Evolutionary conservation across 306 rosid genomes (phyloP).

Genomic region (Pachyrhizus erosus): DNA sequence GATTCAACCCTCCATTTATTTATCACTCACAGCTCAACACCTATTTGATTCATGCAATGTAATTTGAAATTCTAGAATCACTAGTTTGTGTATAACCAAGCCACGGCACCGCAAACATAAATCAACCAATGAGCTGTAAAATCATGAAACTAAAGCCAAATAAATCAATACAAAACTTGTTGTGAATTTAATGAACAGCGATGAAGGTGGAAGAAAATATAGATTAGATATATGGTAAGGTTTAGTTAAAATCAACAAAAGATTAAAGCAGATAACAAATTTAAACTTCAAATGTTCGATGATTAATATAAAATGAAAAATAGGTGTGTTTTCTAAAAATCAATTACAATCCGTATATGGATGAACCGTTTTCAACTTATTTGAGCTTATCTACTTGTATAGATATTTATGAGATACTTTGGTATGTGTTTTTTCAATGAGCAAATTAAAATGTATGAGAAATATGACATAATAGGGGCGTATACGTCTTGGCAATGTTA

Average conservation of each 20-base stretch:
- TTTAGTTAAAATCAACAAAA: not conserved
- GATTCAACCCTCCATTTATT: not conserved
- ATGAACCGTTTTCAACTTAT: not conserved
- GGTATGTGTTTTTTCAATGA: too few species aligned
- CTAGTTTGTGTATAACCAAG: conserved; percentile 1
- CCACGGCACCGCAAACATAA: conserved; percentile 20
- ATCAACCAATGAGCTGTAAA: not conserved
- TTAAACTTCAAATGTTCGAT: not conserved
- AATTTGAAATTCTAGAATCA: conserved; percentile 2
- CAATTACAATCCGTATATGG: too few species aligned
- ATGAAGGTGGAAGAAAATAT: not conserved
- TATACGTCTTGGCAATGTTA: too few species aligned
- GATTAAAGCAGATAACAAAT: not conserved
- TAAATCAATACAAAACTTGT: too few species aligned
- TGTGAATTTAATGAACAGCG: too few species aligned
- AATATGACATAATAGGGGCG: too few species aligned
- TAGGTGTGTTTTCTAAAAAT: not conserved
- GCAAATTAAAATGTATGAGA: too few species aligned
- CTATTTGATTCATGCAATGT: not conserved
- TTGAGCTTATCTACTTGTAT: not conserved
- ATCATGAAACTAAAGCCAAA: not conserved
- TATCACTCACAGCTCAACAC: not conserved
- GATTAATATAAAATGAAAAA: not conserved
- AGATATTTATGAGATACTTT: not conserved
- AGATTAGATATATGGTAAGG: not conserved